A percentile compares a stretch with the other conserved stretches of the same genome.
Evolutionary conservation across 306 rosid species (phyloP).

Genomic region (Glycine tomentella): DNA sequence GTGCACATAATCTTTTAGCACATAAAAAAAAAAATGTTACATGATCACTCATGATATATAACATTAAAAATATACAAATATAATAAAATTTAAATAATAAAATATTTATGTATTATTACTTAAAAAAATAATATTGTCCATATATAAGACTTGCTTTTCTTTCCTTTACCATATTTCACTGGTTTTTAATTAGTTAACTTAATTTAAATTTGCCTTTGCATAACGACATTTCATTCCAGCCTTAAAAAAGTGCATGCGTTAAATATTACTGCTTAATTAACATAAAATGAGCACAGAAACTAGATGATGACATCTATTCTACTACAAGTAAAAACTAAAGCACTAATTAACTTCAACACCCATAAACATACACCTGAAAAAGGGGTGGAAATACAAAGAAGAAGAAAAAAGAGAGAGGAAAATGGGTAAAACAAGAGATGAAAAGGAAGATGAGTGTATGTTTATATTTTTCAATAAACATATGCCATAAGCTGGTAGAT

Average conservation of each 20-base stretch:
- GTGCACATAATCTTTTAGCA: not conserved
- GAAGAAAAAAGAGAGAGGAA: not conserved
- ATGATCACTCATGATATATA: no score
- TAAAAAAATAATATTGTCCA: no score
- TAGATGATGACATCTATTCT: not conserved
- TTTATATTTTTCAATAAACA: not conserved
- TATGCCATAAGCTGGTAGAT: not conserved
- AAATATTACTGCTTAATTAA: not conserved
- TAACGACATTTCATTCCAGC: not conserved
- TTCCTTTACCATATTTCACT: not conserved
- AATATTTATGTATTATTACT: no score
- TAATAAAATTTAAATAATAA: no score
- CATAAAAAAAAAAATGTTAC: not conserved
- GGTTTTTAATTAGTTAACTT: conserved; percentile 4
- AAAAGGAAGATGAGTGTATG: not conserved
- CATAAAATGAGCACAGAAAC: conserved; percentile 8
- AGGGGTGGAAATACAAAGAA: not conserved
- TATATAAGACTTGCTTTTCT: not conserved
- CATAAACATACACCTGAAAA: not conserved
- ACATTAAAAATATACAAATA: no score
- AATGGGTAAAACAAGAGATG: no score
- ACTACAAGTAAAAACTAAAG: conserved; percentile 9
- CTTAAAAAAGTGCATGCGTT: not conserved
- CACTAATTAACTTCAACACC: not conserved
- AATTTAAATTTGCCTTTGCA: not conserved